Conservation (phyloP, 2,329 filamentous ascomycete genomes). For the Decorospora gaudefroyi region DNA sequence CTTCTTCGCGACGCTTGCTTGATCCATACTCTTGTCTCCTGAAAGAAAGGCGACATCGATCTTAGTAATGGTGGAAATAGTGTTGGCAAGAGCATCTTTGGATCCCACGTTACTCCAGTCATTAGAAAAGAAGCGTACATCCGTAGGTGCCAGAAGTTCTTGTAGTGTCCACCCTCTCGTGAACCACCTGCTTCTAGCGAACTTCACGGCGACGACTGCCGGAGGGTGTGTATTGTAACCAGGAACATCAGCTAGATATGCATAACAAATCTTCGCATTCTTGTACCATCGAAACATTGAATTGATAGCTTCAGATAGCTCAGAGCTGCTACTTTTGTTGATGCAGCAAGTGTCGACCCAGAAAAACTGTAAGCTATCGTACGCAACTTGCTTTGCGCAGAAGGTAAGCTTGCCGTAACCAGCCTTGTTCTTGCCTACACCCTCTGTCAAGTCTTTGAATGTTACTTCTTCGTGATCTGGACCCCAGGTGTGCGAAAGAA, state of each 20-base stretch:
- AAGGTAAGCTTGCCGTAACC: not conserved
- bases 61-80: not conserved
- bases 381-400: not conserved
- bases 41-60: not conserved
- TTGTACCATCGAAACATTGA: not conserved
- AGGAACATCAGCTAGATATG: not conserved
- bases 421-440: not conserved
- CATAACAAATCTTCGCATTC: not conserved
- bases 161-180: not conserved
- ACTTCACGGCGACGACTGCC: not conserved
- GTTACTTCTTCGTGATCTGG: not conserved
- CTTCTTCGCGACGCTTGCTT: not conserved
- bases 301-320: not conserved
- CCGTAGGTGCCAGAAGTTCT: not conserved
- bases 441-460: not conserved
- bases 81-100: not conserved
- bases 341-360: constrained; percentile 1
- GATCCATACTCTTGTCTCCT: not conserved
- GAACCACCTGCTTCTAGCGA: not conserved
- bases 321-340: not conserved
- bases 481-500: not conserved
- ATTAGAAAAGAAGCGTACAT: rapidly evolving
- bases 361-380: not conserved
- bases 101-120: not conserved
- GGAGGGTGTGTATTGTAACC: not conserved